phyloP scores from a whole-genome alignment of 192 early-diverging fungal species.

The Haplosporangium gracile region DNA sequence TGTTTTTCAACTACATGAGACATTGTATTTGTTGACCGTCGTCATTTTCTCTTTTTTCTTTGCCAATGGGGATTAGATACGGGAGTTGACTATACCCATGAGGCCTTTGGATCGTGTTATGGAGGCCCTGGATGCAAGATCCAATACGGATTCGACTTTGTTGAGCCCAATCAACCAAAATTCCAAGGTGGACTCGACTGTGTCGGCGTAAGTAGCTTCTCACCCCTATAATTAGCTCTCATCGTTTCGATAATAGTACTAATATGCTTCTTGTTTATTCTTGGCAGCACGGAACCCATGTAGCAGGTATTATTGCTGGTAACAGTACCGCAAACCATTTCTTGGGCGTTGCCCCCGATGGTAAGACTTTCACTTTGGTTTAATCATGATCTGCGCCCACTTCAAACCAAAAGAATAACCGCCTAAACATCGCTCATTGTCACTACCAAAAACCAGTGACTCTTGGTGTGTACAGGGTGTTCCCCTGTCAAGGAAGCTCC shows the following conservation, averaged over 20 bases:
- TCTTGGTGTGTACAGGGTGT: constrained; percentile 84
- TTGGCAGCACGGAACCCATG: constrained; percentile 69
- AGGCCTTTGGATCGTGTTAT: constrained; percentile 75
- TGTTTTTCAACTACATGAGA: background rate
- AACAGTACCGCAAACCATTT: constrained; percentile 63
- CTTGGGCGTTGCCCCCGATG: constrained; percentile 87
- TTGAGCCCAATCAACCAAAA: constrained; percentile 28
- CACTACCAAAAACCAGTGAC: constrained; percentile 51
- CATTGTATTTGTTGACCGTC: background rate
- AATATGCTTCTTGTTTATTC: background rate
- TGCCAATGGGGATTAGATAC: constrained; percentile 40
- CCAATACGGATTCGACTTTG: constrained; percentile 72
- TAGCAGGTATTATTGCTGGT: constrained; percentile 80
- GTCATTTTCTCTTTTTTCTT: background rate
- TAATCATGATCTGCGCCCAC: no score
- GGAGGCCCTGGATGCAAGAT: constrained; percentile 70
- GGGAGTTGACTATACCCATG: constrained; percentile 69
- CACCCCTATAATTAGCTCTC: background rate
- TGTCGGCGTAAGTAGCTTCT: constrained; percentile 28
- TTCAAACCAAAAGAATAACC: background rate
- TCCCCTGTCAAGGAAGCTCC: constrained; percentile 79
- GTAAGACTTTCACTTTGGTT: constrained; percentile 24
- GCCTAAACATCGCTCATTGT: background rate
- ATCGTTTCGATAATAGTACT: no score
- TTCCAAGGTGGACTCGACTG: constrained; percentile 37